A percentile compares a stretch with the other conserved stretches of the same genome.
Evolutionary conservation across 164 flowering plant species (phyloP).

Genomic region (Magnolia sinica): DNA sequence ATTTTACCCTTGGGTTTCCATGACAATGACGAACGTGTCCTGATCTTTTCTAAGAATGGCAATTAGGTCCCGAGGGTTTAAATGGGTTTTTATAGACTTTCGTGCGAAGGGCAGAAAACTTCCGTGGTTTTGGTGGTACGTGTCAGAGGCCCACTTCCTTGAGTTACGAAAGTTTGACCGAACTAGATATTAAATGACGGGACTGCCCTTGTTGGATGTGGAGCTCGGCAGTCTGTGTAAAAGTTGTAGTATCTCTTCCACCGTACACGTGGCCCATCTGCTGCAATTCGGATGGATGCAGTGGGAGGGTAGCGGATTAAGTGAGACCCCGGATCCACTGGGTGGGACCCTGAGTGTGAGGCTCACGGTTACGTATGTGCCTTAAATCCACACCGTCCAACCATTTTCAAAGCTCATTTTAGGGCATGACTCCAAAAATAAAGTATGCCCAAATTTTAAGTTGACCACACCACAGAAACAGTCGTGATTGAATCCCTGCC

Average conservation of each 20-base stretch:
- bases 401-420: too few species aligned
- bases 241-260: neutral
- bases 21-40: conserved; percentile 12
- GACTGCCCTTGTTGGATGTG: conserved; percentile 8
- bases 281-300: too few species aligned
- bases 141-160: conserved; percentile 32
- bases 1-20: conserved; percentile 1
- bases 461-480: too few species aligned
- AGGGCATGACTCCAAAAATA: too few species aligned
- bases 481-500: too few species aligned
- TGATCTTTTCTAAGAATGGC: neutral
- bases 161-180: conserved; percentile 31
- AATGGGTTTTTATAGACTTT: conserved; percentile 4
- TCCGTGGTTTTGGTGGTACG: conserved; percentile 18
- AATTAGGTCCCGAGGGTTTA: conserved; percentile 7
- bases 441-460: too few species aligned
- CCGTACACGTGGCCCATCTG: neutral
- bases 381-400: too few species aligned
- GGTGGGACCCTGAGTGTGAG: too few species aligned
- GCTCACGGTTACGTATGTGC: too few species aligned
- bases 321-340: too few species aligned
- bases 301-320: too few species aligned
- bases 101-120: conserved; percentile 8
- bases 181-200: conserved; percentile 7
- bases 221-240: neutral